These are phyloP conservation scores for Ustilago nuda DNA, from an alignment of 1,284 basidiomycete genomes.

Conservation along the genomic window DNA sequence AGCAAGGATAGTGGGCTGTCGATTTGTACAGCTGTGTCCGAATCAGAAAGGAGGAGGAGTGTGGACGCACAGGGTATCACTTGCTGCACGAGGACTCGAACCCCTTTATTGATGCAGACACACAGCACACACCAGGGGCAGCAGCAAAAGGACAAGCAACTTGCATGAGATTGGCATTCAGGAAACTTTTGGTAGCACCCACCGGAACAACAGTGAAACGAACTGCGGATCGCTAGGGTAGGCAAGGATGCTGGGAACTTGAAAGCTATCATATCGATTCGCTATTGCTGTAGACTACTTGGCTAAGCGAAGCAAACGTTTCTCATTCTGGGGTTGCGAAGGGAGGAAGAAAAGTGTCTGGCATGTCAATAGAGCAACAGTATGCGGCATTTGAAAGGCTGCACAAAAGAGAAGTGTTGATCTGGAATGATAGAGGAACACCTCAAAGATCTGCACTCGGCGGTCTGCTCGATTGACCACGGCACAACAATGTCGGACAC, in stretches of 20 bases:
- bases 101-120: conserved; percentile 15
- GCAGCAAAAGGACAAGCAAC: conserved; percentile 2
- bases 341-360: neutral
- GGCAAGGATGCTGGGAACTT: neutral
- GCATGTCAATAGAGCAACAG: neutral
- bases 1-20: neutral
- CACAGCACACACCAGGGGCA: neutral
- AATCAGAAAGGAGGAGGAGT: neutral
- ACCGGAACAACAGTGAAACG: conserved; percentile 7
- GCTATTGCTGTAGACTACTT: neutral
- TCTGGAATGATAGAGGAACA: conserved; percentile 19
- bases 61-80: neutral
- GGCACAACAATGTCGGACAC: neutral
- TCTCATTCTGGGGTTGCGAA: neutral
- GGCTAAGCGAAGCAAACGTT: neutral
- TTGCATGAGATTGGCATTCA: neutral
- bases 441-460: neutral
- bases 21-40: conserved; percentile 1
- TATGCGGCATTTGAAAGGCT: conserved; percentile 23
- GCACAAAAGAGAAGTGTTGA: conserved; percentile 21
- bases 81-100: conserved; percentile 9
- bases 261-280: conserved; percentile 1
- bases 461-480: conserved; percentile 2
- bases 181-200: conserved; percentile 1
- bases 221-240: neutral